Conservation (phyloP, 163 green algal species). For the Coccomyxa subellipsoidea region DNA sequence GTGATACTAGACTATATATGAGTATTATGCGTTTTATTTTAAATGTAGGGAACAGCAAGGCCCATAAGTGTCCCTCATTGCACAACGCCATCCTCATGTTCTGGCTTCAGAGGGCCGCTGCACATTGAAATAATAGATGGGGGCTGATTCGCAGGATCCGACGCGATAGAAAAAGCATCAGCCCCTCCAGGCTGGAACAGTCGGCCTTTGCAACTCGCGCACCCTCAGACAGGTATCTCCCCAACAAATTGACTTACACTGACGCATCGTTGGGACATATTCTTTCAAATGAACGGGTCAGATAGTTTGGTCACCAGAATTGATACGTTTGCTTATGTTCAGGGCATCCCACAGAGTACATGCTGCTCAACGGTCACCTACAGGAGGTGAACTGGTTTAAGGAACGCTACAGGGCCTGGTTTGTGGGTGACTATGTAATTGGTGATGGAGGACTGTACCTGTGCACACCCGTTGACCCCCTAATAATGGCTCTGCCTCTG, state of each 20-base stretch:
- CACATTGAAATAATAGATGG: too few relatives aligned
- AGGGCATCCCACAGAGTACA: not conserved
- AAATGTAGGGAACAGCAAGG: too few relatives aligned
- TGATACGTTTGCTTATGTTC: not conserved
- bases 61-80: too few relatives aligned
- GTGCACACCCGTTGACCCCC: conserved; percentile 1
- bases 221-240: not conserved
- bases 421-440: not conserved
- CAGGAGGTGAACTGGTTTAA: conserved; percentile 7
- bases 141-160: too few relatives aligned
- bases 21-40: too few relatives aligned
- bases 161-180: too few relatives aligned
- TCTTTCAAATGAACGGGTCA: not conserved
- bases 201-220: not conserved
- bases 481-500: not conserved
- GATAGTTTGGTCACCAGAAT: not conserved
- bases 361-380: not conserved
- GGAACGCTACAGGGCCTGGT: not conserved
- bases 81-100: too few relatives aligned
- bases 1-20: too few relatives aligned
- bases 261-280: not conserved
- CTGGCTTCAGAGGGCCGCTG: too few relatives aligned
- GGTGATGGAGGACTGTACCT: not conserved
- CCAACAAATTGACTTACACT: not conserved
- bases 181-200: not conserved